Evolutionary conservation across 2,329 filamentous ascomycete genomes (phyloP), one percentile per base, ranked within the genome.

Genomic region (Paecilomyces niveus): DNA sequence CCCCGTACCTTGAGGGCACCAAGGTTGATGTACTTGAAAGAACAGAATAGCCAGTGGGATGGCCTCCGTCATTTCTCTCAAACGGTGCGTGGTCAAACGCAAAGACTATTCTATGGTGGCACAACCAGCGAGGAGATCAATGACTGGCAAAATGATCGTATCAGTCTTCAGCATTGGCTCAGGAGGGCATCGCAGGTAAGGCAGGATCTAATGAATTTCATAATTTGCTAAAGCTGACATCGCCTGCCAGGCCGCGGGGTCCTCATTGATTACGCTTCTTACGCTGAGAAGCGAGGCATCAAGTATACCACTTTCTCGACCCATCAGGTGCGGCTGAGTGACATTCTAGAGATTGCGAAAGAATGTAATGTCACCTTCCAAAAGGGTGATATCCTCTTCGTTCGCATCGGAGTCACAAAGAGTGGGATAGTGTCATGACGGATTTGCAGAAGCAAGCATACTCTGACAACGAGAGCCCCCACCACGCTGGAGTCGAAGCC

Each of bases 21-120:
- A 35, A 52, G 15, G 15, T 49, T 59, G 33, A 59, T 52, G 10
- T n/a, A 6, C 33, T 21, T 53, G 39, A 21, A 57, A 72, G 70
- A 81, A 59, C 78, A 80, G 63, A 80, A 76, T 53, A 80, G 76
- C 56, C 80, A 82, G 60, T 82, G 80, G 80, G 79, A 82, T 64
- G 80, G 79, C 0, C 67, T 81, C 3, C 71, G 80, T 8, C 80
- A 83, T 62, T 81, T 80, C 56, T 79, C 76, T 4, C 74, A 75
- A 59, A 75, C 70, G 1, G 70, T 71, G 1, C 72, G 75, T 5
- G 70, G 70, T 63, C 70, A 59, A 53, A 61, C 24, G 10, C 68
- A 76, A 26, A 69, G 79, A 18, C 62, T 81, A 0, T 82, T 80
- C 61, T 83, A 82, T 60, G 78, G 79, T 1, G 80, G 80, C 1